These are phyloP conservation scores for Aspergillus sclerotiicarbonarius DNA, from an alignment of 495 filamentous ascomycete species.

Conservation along the genomic window DNA sequence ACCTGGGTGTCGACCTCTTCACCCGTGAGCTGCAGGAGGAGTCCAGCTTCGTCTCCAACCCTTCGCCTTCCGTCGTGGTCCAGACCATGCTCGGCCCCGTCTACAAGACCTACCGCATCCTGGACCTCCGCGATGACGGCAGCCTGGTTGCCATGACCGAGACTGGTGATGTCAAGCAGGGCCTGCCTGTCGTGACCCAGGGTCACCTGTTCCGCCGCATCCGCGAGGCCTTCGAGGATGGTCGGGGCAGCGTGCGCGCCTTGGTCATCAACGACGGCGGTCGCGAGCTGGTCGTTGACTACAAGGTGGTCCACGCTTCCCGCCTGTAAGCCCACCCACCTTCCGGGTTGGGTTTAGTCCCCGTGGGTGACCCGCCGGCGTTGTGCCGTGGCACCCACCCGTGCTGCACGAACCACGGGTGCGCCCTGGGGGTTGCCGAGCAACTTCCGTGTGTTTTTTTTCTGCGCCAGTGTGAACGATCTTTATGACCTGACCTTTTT, in stretches of 20 bases:
- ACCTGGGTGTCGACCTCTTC: conserved; percentile 99
- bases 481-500: conserved; percentile 24
- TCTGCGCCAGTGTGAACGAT: conserved; percentile 15
- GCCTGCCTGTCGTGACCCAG: conserved; percentile 89
- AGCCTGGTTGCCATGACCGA: conserved; percentile 79
- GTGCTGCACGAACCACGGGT: neutral
- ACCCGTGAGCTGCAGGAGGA: conserved; percentile 99
- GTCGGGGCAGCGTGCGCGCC: conserved; percentile 89
- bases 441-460: neutral
- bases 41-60: conserved; percentile 96
- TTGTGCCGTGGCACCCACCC: conserved; percentile 1
- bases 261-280: conserved; percentile 95
- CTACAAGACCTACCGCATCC: conserved; percentile 99
- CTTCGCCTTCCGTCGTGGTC: conserved; percentile 90
- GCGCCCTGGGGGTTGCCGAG: neutral
- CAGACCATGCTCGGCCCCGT: conserved; percentile 99
- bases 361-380: neutral
- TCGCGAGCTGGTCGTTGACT: conserved; percentile 94
- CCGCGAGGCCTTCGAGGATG: conserved; percentile 81
- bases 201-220: conserved; percentile 80
- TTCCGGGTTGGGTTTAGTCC: conserved; percentile 15
- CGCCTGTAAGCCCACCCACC: conserved; percentile 52
- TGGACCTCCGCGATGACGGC: conserved; percentile 91
- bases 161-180: conserved; percentile 96
- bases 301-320: conserved; percentile 90